These are phyloP conservation scores for Obelidium mucronatum DNA, from an alignment of 192 early-diverging fungal species.

Conservation along the genomic window DNA sequence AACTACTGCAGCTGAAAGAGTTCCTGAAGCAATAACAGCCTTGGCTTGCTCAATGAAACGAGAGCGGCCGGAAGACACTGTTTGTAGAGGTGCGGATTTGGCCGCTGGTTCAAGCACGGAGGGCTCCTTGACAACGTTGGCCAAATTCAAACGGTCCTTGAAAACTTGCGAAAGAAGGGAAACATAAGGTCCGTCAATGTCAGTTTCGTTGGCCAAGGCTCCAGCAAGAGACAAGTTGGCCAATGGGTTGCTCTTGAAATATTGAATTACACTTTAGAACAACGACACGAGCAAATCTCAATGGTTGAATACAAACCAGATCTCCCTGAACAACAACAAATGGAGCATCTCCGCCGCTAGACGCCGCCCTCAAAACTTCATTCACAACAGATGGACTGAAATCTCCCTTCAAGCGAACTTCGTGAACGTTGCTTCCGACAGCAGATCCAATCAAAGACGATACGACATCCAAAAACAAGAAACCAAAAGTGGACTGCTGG, in stretches of 20 bases:
- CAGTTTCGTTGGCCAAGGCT: slow-evolving; percentile 39
- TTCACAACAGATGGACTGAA: not conserved
- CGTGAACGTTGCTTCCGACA: not conserved
- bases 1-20: slow-evolving; percentile 1
- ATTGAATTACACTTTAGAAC: not conserved
- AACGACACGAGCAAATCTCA: slow-evolving; percentile 20
- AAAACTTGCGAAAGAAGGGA: slow-evolving; percentile 84
- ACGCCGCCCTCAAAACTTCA: slow-evolving; percentile 47
- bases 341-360: not conserved
- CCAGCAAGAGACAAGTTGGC: slow-evolving; percentile 24
- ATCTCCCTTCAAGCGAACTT: slow-evolving; percentile 13
- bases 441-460: slow-evolving; percentile 63
- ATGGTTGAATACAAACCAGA: slow-evolving; percentile 53
- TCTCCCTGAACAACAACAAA: slow-evolving; percentile 8
- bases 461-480: slow-evolving; percentile 85
- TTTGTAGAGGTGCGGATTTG: not conserved
- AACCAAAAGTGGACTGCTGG: slow-evolving; percentile 71
- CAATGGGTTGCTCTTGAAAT: not conserved
- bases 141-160: slow-evolving; percentile 74
- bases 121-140: slow-evolving; percentile 75
- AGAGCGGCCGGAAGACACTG: not conserved
- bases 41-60: slow-evolving; percentile 72
- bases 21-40: slow-evolving; percentile 48
- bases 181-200: slow-evolving; percentile 80
- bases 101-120: slow-evolving; percentile 59